Evolutionary conservation across 2,329 filamentous ascomycete species (phyloP), one percentile per base, ranked within the genome.

Genomic region (Colletotrichum camelliae): DNA sequence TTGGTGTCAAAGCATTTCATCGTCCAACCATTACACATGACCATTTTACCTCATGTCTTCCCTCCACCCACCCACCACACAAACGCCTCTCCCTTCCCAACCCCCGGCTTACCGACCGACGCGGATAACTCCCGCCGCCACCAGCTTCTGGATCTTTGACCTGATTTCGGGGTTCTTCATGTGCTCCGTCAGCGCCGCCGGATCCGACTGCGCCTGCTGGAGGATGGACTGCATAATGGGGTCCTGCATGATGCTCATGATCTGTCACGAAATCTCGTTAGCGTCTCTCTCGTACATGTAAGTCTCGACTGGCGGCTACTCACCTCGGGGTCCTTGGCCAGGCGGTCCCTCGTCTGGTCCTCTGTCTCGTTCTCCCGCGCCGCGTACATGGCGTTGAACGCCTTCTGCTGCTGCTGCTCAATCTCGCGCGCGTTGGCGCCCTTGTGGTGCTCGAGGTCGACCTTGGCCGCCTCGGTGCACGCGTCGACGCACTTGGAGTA

Each of bases 141-240:
- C 93, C 81, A 98, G 88, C 88, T 98, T 98, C 89, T 98, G 95
- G 78, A 99, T 94, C 91, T 98, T 98, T 81, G 91, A 91, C 76
- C 93, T 91, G 80, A 99, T 94, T 74, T 89, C 91, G 1, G 95
- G 91, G 88, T 98, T 99, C 89, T 93, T 95, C 95, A 99, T 98
- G 86, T 99, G 97, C 85, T 99, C 96, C 84, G 97, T 94, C 77
- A 99, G 91, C 61, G 97, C 97, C 65, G 94, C 94, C 21, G 97
- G 97, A 82, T 99, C 95, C 71, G 92, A 93, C 89, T 98, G 98
- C 61, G 97, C 97, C 87, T 99, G 97, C 85, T 98, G 96, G 72
- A 98, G 91, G 79, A 98, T 98, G 79, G 94, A 94, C 87, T 99
- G 96, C 96, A 99, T 98, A 83, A 99, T 93, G 18, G 97, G 97